Percentiles rank a stretch among this genome's conserved stretches.
These are phyloP conservation scores for Polygonum aviculare DNA, from an alignment of 148 eudicot genomes.

Conservation along the genomic window DNA sequence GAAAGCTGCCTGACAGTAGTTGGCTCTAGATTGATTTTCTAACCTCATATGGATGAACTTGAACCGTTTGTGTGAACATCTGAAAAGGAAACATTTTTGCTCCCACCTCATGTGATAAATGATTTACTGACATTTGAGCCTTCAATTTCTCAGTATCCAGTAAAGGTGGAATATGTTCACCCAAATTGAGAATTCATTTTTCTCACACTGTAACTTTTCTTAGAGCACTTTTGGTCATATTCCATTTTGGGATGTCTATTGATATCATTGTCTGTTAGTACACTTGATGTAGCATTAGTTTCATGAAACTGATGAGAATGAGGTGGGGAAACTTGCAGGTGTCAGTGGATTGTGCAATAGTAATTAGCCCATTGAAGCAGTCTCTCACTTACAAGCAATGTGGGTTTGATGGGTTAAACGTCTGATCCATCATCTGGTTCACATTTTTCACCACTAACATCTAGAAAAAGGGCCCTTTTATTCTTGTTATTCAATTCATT, in stretches of 20 bases:
- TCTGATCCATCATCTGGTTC: constrained; percentile 22
- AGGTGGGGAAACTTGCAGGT: constrained; percentile 33
- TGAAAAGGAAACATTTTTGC: not conserved
- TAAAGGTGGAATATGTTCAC: not conserved
- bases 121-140: not conserved
- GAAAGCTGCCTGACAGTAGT: not conserved
- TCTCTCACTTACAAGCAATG: constrained; percentile 74
- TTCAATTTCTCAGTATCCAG: not conserved
- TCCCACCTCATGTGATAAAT: not conserved
- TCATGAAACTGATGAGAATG: not conserved
- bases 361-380: constrained; percentile 80
- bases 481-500: not conserved
- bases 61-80: not conserved
- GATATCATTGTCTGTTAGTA: not conserved
- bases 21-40: not conserved
- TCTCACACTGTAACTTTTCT: not conserved
- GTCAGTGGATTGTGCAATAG: constrained; percentile 76
- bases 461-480: not conserved
- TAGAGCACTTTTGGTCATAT: not conserved
- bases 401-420: constrained; percentile 80
- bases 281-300: not conserved
- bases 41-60: not conserved
- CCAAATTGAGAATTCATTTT: not conserved
- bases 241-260: not conserved
- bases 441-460: not conserved